A percentile compares a stretch with the other conserved stretches of the same genome.
Evolutionary conservation across 1,284 basidiomycete genomes (phyloP).

Genomic region (Ceratorhiza oryzae-sativae): DNA sequence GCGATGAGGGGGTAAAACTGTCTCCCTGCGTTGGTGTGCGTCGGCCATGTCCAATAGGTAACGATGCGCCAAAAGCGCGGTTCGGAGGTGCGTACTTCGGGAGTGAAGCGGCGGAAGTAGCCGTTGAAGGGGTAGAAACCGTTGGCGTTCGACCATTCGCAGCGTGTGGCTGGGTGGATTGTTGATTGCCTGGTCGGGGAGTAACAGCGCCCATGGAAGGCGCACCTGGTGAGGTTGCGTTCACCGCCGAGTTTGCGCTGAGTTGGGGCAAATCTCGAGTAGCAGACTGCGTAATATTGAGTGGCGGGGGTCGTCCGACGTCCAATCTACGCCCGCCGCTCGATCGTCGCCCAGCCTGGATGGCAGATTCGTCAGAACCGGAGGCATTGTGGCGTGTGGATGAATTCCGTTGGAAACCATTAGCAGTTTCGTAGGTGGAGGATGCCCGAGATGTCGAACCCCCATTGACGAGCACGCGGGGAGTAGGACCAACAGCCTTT

Average conservation of each 20-base stretch:
- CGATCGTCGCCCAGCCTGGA: constrained; percentile 26
- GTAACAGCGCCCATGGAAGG: constrained; percentile 17
- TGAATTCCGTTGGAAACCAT: constrained; percentile 3
- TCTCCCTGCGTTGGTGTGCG: constrained; percentile 61
- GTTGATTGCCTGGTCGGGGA: constrained; percentile 17
- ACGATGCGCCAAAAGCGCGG: constrained; percentile 17
- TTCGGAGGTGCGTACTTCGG: constrained; percentile 22
- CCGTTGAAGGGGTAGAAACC: constrained; percentile 40
- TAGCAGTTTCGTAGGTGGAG: constrained; percentile 6
- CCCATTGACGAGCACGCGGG: constrained; percentile 26
- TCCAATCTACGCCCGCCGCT: constrained; percentile 32
- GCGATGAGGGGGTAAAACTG: constrained; percentile 32
- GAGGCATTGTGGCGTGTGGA: constrained; percentile 4
- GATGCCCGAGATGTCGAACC: constrained; percentile 17
- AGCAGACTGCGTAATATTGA: constrained; percentile 42
- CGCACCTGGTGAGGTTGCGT: constrained; percentile 15
- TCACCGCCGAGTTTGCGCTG: constrained; percentile 25
- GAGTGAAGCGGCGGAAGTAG: constrained; percentile 43
- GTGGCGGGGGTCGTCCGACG: constrained; percentile 43
- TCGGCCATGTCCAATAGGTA: constrained; percentile 51
- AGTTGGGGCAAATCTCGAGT: constrained; percentile 43
- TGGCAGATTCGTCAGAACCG: constrained; percentile 10
- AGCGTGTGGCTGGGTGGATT: constrained; percentile 1
- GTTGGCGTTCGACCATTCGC: constrained; percentile 8
- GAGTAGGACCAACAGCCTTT: constrained; percentile 7